A percentile compares a stretch with the other conserved stretches of the same genome.
These are phyloP conservation scores for Pseudogymnoascus sp. DNA, from an alignment of 2,329 filamentous ascomycete genomes.

Conservation along the genomic window DNA sequence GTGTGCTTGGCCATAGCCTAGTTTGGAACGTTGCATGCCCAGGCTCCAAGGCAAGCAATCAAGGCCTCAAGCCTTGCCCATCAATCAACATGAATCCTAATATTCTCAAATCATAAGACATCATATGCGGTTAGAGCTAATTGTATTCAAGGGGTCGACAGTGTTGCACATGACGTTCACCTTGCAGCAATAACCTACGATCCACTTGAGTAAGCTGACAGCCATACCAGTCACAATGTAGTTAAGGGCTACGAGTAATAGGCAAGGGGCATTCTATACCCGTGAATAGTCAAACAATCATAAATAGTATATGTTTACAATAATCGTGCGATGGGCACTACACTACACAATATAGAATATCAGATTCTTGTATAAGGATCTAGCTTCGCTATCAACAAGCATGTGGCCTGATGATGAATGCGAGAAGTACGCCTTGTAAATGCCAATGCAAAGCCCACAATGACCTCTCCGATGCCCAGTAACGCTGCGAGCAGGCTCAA, in stretches of 20 bases:
- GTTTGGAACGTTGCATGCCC: background rate
- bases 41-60: background rate
- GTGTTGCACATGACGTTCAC: background rate
- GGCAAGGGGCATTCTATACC: background rate
- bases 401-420: slow-evolving; percentile 5
- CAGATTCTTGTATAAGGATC: slow-evolving; percentile 8
- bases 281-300: background rate
- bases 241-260: background rate
- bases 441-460: slow-evolving; percentile 7
- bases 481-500: slow-evolving; percentile 7
- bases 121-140: background rate
- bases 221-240: background rate
- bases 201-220: background rate
- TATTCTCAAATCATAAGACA: background rate
- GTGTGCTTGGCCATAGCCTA: background rate
- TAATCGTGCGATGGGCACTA: background rate
- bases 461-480: slow-evolving; percentile 5
- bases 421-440: slow-evolving; percentile 8
- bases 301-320: slow-evolving; percentile 1
- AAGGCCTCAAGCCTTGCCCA: background rate
- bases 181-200: background rate
- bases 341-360: slow-evolving; percentile 5
- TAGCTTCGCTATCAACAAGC: slow-evolving; percentile 6
- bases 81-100: background rate
- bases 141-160: background rate